Evolutionary conservation across 1,284 basidiomycete species (phyloP), one percentile per base, ranked within the genome.

Genomic region (Boletus semigastroideus): DNA sequence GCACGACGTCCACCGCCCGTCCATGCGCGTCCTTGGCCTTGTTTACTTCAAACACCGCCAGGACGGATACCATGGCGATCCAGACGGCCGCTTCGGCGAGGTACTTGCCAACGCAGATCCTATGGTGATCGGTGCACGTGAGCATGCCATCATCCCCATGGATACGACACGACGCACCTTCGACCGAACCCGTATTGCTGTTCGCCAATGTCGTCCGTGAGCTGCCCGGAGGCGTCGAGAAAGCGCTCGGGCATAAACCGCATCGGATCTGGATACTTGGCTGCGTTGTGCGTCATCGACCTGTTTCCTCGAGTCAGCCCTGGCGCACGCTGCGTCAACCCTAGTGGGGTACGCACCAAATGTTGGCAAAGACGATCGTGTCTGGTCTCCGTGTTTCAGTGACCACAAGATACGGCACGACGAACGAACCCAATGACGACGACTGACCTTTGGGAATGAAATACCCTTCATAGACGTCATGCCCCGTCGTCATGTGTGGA

Each of bases 51-150:
- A 78, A 76, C 2, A 67, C 65, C 2, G 70, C 65, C 54, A 77
- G 58, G 7, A 77, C 68, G 39, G 69, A 73, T 19, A 74, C 75
- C 42, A 78, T 71, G 0, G 74, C 71, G 17, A 78, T 71, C 74
- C 76, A 78, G 2, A 78, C 54, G 41, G 73, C 67, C 0, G 71
- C 68, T 40, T 75, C 73, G 0, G 71, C 76, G 50, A 74, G 66
- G 48, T 69, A 70, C 7, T 73, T 67, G 9, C 75, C 76, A 9
- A 79, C 74, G 49, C 78, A 79, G n/a, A 73, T 70, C 48, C 76
- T 71, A 51, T 49, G 9, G 17, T 45, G 33, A 25, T 16, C 14
- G 13, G 25, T 25, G 5, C 22, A 22, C 22, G 22, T 22, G 22
- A 22, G 5, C 25, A 25, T 6, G 25, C 25, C 25, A n/a, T n/a